Conservation (phyloP, 805 yeast species). For the Cyberlindnera maclurae region DNA sequence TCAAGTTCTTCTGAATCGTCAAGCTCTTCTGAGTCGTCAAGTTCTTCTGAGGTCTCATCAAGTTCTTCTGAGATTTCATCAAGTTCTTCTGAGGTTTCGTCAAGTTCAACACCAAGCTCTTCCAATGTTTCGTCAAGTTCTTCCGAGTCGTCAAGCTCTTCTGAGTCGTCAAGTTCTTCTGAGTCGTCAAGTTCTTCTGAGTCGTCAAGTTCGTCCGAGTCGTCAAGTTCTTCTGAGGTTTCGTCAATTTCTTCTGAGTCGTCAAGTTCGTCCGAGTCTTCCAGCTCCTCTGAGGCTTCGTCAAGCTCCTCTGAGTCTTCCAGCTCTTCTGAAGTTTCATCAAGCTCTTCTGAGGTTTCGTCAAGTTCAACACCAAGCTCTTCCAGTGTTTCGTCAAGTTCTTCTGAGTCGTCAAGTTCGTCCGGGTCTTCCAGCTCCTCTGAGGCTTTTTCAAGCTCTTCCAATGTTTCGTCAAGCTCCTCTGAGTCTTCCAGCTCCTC, state of each 20-base stretch:
- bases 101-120: no score
- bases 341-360: constrained; percentile 1
- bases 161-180: constrained; percentile 1
- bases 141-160: no score
- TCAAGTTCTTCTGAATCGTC: no score
- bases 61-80: no score
- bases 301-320: not conserved
- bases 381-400: not conserved
- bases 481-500: not conserved
- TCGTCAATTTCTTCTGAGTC: not conserved
- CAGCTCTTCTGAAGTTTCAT: not conserved
- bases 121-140: no score
- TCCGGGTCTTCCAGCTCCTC: no score
- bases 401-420: no score
- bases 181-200: not conserved
- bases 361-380: not conserved
- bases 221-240: not conserved
- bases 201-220: not conserved
- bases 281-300: not conserved
- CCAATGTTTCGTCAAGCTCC: no score
- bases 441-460: no score
- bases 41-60: not conserved
- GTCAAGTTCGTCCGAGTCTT: not conserved
- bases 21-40: not conserved
- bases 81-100: no score